These are phyloP conservation scores for Viola pubescens DNA, from an alignment of 441 rosid species.

Conservation along the genomic window DNA sequence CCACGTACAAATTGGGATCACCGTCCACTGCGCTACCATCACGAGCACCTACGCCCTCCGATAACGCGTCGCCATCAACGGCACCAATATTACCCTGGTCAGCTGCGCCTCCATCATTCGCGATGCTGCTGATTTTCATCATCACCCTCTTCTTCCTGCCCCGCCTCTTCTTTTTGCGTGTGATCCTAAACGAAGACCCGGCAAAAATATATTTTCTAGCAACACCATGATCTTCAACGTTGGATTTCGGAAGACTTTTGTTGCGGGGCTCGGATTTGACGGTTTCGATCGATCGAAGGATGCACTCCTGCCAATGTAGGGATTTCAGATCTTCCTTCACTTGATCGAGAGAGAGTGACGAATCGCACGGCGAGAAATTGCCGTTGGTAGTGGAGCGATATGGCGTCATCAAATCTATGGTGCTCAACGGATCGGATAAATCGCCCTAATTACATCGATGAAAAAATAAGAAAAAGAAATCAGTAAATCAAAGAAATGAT, in stretches of 20 bases:
- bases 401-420: constrained; percentile 7
- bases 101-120: background rate
- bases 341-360: constrained; percentile 8
- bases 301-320: constrained; percentile 17
- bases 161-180: constrained; percentile 8
- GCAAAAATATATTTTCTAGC: background rate
- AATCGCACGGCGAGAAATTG: constrained; percentile 2
- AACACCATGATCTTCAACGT: background rate
- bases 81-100: background rate
- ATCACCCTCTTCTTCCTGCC: background rate
- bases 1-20: constrained; percentile 2
- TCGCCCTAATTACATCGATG: background rate
- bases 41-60: background rate
- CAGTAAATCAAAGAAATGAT: background rate
- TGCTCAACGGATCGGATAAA: constrained; percentile 9
- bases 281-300: constrained; percentile 8
- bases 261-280: background rate
- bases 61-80: background rate
- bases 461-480: background rate
- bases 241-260: background rate
- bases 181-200: constrained; percentile 9
- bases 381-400: constrained; percentile 10
- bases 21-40: background rate
- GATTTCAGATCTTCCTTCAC: constrained; percentile 14
- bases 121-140: background rate